These are phyloP conservation scores for Corylus avellana DNA, from an alignment of 306 rosid genomes.

Conservation along the genomic window DNA sequence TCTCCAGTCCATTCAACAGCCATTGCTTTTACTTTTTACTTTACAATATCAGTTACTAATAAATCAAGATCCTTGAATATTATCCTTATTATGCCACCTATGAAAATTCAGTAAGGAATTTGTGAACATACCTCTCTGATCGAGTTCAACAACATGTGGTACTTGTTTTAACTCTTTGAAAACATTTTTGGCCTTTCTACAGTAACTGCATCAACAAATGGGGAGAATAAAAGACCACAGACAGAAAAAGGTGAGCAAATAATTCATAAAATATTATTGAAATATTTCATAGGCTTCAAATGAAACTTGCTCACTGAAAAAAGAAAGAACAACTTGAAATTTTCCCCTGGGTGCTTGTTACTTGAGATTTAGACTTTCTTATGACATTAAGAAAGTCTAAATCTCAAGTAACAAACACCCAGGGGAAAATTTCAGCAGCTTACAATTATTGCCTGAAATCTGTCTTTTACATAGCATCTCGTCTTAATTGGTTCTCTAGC, in stretches of 20 bases:
- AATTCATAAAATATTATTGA: too few relatives aligned
- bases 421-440: not conserved
- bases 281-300: not conserved
- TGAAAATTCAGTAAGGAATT: not conserved
- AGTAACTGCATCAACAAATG: slow-evolving; percentile 57
- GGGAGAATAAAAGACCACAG: slow-evolving; percentile 6
- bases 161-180: slow-evolving; percentile 75
- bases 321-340: too few relatives aligned
- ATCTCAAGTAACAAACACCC: not conserved
- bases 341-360: too few relatives aligned
- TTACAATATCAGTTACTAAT: not conserved
- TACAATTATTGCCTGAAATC: too few relatives aligned
- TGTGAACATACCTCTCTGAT: slow-evolving; percentile 69
- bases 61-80: not conserved
- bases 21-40: not conserved
- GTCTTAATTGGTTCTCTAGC: not conserved
- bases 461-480: not conserved
- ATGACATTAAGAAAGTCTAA: too few relatives aligned
- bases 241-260: slow-evolving; percentile 1
- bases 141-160: slow-evolving; percentile 86
- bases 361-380: too few relatives aligned
- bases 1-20: not conserved
- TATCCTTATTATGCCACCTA: not conserved
- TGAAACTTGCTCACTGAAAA: not conserved
- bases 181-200: slow-evolving; percentile 79